Percentiles rank a stretch among this genome's conserved stretches.
These are phyloP conservation scores for Penicillium sp. DNA, from an alignment of 2,329 filamentous ascomycete species.

Conservation along the genomic window DNA sequence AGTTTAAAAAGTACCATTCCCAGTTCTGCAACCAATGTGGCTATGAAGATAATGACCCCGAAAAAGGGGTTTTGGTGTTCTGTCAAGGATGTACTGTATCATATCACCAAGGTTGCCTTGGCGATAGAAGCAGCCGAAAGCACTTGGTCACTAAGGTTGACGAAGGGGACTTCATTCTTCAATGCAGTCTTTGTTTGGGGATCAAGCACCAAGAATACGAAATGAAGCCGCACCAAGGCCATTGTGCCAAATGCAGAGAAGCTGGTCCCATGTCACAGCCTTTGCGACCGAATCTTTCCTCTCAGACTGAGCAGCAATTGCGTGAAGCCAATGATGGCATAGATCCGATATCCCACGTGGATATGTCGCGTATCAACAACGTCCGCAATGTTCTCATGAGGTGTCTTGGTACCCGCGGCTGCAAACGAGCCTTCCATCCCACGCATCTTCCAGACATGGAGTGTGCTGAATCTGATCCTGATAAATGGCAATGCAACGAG, in stretches of 20 bases:
- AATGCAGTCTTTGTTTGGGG: conserved; percentile 83
- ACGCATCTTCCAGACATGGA: conserved; percentile 61
- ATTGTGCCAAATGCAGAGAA: conserved; percentile 68
- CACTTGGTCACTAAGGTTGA: conserved; percentile 86
- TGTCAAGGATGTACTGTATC: conserved; percentile 88
- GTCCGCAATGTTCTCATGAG: conserved; percentile 75
- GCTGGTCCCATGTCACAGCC: conserved; percentile 69
- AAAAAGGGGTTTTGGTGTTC: conserved; percentile 70
- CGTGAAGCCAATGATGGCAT: conserved; percentile 74
- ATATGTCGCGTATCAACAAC: conserved; percentile 69
- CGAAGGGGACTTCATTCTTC: conserved; percentile 75
- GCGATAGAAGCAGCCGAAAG: conserved; percentile 69
- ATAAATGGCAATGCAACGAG: conserved; percentile 84
- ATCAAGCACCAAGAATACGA: conserved; percentile 63
- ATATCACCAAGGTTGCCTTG: conserved; percentile 82
- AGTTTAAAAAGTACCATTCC: conserved; percentile 70
- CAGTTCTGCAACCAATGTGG: conserved; percentile 71
- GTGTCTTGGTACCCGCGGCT: conserved; percentile 58
- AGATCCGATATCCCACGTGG: conserved; percentile 70
- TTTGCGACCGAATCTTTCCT: conserved; percentile 70
- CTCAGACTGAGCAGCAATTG: conserved; percentile 79
- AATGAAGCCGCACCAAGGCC: conserved; percentile 66
- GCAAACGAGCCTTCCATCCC: conserved; percentile 77
- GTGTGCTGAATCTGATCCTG: conserved; percentile 50
- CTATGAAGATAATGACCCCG: conserved; percentile 51